Base-by-base conservation (phyloP, 2,329 filamentous ascomycete species). In the Pseudogymnoascus verrucosus region DNA sequence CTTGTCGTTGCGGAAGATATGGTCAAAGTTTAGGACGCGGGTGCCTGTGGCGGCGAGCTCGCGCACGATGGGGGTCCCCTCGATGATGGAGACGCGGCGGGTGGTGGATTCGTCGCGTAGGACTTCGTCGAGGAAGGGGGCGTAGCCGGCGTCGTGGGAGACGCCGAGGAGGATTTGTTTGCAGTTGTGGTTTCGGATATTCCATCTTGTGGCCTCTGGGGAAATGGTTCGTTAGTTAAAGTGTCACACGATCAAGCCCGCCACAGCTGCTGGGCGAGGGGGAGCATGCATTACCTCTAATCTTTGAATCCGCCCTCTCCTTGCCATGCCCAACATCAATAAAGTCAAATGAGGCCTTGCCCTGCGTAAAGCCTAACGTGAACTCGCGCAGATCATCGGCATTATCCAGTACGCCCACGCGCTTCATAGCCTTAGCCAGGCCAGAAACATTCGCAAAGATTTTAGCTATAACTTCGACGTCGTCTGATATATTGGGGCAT, bases 101-200 rank as follows among this genome's bases (percentile, higher is more conserved):
- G 76, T 76, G 21, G 72, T 75, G 6, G 70, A 68, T 10, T 78
- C 74, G 39, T 84, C 79, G 51, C 76, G 75, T 23, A 82, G 73
- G 3, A 86, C 73, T 65, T 84, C 80, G 68, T 84, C 80, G 19
- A 88, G 72, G 67, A 87, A 84, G 7, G 84, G 79, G 4, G 82
- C 82, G 68, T 87, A 88, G 6, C 80, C 80, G 26, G 82, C 77
- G 69, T 88, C 84, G 68, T 87, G 84, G 1, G 84, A 86, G 61
- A 87, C 79, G 54, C 85, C 86, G 37, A 88, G 76, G 36, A 87
- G 73, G 59, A 88, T 77, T 67, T 85, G 81, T 69, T 81, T 84
- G 76, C 85, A 88, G 70, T 85, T 86, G 66, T 78, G 74, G 65
- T 87, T 86, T 67, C 78, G 77, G 57, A 88, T 74, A 71, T 88